phyloP scores from a whole-genome alignment of 306 rosid genomes.

The Prunus padus region DNA sequence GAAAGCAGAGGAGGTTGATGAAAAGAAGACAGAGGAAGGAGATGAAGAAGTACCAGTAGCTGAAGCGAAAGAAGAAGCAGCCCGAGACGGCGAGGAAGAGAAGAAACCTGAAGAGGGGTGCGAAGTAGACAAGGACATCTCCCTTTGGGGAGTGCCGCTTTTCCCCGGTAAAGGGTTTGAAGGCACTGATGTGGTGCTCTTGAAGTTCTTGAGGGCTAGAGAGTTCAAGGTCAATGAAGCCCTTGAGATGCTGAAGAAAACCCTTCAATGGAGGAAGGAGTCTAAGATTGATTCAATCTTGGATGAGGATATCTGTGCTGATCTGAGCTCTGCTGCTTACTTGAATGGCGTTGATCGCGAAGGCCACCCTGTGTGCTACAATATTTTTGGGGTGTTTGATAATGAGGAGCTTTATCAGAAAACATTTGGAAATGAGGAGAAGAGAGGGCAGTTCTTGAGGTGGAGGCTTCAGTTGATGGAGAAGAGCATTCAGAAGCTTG shows the following conservation, averaged over 20 bases:
- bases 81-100: not conserved
- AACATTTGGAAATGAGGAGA: conserved; percentile 74
- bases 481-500: conserved; percentile 68
- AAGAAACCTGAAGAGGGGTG: not conserved
- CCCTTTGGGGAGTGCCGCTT: conserved; percentile 75
- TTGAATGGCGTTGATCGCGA: conserved; percentile 55
- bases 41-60: not conserved
- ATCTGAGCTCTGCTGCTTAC: conserved; percentile 61
- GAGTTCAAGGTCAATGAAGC: conserved; percentile 84
- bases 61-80: conserved; percentile 4
- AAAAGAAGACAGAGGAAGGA: not conserved
- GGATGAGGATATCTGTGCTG: conserved; percentile 52
- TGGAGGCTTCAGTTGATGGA: conserved; percentile 85
- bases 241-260: conserved; percentile 60
- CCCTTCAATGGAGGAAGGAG: conserved; percentile 73
- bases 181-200: conserved; percentile 68
- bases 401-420: conserved; percentile 62
- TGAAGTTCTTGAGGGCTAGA: conserved; percentile 77
- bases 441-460: conserved; percentile 62
- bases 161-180: conserved; percentile 48
- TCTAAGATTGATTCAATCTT: conserved; percentile 54
- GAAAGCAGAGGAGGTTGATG: not conserved
- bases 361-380: conserved; percentile 80
- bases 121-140: conserved; percentile 34
- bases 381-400: conserved; percentile 76